Base-by-base conservation (phyloP, 495 filamentous ascomycete genomes). In the Penicillium angulare region DNA sequence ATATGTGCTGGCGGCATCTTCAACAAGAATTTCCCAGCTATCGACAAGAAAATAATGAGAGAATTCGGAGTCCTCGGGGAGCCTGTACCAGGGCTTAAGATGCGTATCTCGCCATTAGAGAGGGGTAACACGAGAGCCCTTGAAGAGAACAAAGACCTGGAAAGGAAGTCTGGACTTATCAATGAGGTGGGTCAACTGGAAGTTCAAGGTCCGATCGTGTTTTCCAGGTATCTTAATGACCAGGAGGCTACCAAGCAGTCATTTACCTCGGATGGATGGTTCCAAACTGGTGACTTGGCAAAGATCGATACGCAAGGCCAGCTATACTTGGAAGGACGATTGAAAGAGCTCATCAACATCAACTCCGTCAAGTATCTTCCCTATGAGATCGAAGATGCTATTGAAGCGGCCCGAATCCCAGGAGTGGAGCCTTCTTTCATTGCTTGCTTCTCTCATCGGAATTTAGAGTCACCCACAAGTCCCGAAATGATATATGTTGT, bases 241-340 rank as follows among this genome's bases (percentile, higher is more conserved):
- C 71, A 77, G 0, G 73, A 79, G 29, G 79, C 79, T 1, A 91
- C 87, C 1, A 71, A 67, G 4, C 77, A 85, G 16, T 78, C 87
- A 0, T 80, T 92, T 26, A 87, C 83, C 0, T 27, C 49, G 0
- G 89, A 93, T 52, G 88, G 88, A 2, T 96, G 83, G 70, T 93
- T 93, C 72, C 88, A 84, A 57, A 93, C 89, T 1, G 90, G 90
- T 0, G 90, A 96, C 58, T 73, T 86, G 34, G 85, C 78, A 13
- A 74, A 73, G 21, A 70, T 82, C 15, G 85, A 88, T 59, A 57
- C 68, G 10, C 60, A 77, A 13, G 82, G 83, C 3, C 75, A 82
- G 50, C 73, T 84, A 43, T 73, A 69, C 52, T 73, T 84, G 27
- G 66, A 63, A 7, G 81, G 81, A 8, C 69, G 80, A 20, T 58